Base-by-base conservation (phyloP, 306 rosid genomes). In the Canavalia ensiformis region DNA sequence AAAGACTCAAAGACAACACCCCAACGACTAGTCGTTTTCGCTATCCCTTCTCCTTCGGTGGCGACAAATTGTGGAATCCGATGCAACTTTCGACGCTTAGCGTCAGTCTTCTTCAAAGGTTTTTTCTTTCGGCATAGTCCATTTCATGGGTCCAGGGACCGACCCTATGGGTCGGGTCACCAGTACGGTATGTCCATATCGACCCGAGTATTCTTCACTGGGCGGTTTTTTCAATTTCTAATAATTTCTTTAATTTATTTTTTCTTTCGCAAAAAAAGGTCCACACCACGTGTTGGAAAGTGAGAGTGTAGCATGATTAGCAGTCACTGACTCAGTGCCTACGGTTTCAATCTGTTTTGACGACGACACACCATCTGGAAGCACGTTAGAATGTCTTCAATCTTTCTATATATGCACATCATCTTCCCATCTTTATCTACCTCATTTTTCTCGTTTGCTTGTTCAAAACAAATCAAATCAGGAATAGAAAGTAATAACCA, bases 21-120 rank as follows among this genome's bases (percentile, higher is more conserved):
- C 12, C 8, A 8, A 33, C 46, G 68, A 79, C 76, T 1, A 3
- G 78, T 74, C 77, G 68, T 68, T 68, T 74, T 50, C 83, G 7
- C 52, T 2, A 13, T 29, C 25, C 1, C 29, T n/a, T 42, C 6
- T 0, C 31, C 31, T 33, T 29, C 2, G 33, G 50, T 46, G 41
- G 47, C 76, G 73, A 85, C 88, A 81, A 81, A 64, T 13, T 50
- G 63, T 25, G 76, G 85, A 81, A 81, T 81, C 80, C 85, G 34
- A 85, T 81, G 88, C 70, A 13, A 34, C 44, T 35, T 54, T 66
- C 11, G 5, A 72, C 71, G 46, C 75, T 45, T 55, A 7, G 42
- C 54, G 54, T 67, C 64, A 56, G 52, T 28, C 55, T 3, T 6
- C 1, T 4, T 25, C 0, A 25, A 46, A 9, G 1, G 0, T 1